These are phyloP conservation scores for Colletotrichum melonis DNA, from an alignment of 2,329 filamentous ascomycete genomes.

Conservation along the genomic window DNA sequence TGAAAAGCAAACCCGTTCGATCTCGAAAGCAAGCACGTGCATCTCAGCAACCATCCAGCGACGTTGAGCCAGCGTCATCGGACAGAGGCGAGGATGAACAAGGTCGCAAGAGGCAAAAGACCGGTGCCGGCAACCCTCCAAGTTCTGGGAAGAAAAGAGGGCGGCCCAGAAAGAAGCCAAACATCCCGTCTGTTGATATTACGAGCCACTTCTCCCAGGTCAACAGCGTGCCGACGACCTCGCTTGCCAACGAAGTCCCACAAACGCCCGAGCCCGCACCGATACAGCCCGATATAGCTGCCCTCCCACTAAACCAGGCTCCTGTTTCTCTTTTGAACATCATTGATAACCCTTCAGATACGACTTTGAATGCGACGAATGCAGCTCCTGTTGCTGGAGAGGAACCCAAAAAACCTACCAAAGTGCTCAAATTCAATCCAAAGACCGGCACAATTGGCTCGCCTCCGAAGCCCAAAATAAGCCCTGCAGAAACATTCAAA, in stretches of 20 bases:
- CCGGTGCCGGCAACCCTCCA: constrained; percentile 32
- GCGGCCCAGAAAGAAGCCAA: constrained; percentile 41
- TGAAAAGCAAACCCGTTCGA: background rate
- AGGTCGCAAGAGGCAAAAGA: constrained; percentile 42
- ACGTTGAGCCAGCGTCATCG: constrained; percentile 24
- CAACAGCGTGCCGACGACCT: background rate
- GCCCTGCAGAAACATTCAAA: constrained; percentile 36
- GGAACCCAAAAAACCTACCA: constrained; percentile 41
- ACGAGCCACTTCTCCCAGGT: constrained; percentile 39
- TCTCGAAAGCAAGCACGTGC: constrained; percentile 4
- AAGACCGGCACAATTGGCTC: constrained; percentile 73
- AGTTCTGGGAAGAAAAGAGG: constrained; percentile 37
- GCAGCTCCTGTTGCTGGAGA: background rate
- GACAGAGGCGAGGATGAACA: constrained; percentile 30
- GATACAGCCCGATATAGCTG: background rate
- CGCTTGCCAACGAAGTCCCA: constrained; percentile 2
- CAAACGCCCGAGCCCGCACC: background rate
- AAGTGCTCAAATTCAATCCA: constrained; percentile 66
- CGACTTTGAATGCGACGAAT: background rate
- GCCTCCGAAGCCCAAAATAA: constrained; percentile 65
- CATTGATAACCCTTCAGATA: background rate
- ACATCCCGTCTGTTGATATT: constrained; percentile 37
- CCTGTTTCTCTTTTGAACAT: background rate
- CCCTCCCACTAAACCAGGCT: background rate
- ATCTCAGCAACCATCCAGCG: constrained; percentile 8